Evolutionary conservation across 2,329 filamentous ascomycete species (phyloP).

Genomic region (Decorospora gaudefroyi): DNA sequence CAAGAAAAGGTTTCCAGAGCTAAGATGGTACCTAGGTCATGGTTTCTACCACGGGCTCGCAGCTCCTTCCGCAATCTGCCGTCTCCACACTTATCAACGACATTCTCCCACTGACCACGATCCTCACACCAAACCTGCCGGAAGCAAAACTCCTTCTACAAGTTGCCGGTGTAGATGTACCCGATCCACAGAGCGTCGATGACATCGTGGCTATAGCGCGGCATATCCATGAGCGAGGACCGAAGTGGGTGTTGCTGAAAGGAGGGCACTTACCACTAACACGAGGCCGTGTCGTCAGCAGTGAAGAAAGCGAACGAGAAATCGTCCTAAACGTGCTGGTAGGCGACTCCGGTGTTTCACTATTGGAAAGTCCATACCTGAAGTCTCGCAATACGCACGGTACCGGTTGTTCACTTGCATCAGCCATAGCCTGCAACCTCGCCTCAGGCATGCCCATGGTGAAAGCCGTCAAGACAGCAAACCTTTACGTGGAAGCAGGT

Average conservation of each 20-base stretch:
- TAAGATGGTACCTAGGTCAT: slow-evolving; percentile 66
- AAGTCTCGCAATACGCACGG: slow-evolving; percentile 84
- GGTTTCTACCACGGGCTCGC: slow-evolving; percentile 79
- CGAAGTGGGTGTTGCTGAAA: slow-evolving; percentile 82
- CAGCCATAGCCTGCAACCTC: slow-evolving; percentile 76
- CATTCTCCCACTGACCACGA: slow-evolving; percentile 67
- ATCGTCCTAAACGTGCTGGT: slow-evolving; percentile 78
- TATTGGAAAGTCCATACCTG: slow-evolving; percentile 73
- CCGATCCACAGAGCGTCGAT: slow-evolving; percentile 61
- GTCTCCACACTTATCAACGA: slow-evolving; percentile 62
- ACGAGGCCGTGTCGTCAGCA: slow-evolving; percentile 63
- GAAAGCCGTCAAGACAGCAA: slow-evolving; percentile 68
- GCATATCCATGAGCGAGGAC: slow-evolving; percentile 68
- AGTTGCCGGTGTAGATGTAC: slow-evolving; percentile 52
- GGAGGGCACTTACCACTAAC: slow-evolving; percentile 86
- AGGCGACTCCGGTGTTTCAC: slow-evolving; percentile 61
- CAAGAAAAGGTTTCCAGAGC: too few species aligned
- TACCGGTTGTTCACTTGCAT: slow-evolving; percentile 91
- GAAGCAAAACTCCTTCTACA: slow-evolving; percentile 70
- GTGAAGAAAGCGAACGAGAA: slow-evolving; percentile 61
- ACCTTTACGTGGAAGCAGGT: slow-evolving; percentile 71
- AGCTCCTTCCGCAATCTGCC: slow-evolving; percentile 69
- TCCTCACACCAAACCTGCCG: slow-evolving; percentile 78
- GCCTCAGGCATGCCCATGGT: slow-evolving; percentile 62
- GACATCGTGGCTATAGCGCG: slow-evolving; percentile 72